Percentiles rank a stretch among this genome's conserved stretches.
Evolutionary conservation across 2,329 filamentous ascomycete genomes (phyloP).

Genomic region (Leptosphaerulina australis): DNA sequence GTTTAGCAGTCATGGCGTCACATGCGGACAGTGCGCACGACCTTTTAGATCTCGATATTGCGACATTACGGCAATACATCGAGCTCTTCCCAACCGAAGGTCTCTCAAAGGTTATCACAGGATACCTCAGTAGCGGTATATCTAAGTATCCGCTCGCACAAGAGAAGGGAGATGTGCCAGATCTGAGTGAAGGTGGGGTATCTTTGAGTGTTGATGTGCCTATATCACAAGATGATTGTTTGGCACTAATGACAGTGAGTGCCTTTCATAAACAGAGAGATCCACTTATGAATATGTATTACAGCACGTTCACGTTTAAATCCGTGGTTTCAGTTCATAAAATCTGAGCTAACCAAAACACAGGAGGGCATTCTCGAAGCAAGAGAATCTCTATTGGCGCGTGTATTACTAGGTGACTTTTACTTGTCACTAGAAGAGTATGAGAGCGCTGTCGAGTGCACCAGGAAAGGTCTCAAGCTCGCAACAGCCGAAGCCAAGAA

Average conservation of each 20-base stretch:
- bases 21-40: constrained; percentile 47
- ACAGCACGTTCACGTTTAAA: too few relatives aligned
- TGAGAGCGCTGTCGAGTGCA: constrained; percentile 77
- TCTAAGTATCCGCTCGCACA: constrained; percentile 74
- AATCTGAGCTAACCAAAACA: constrained; percentile 9
- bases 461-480: constrained; percentile 73
- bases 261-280: too few relatives aligned
- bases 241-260: constrained; percentile 72
- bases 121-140: constrained; percentile 79
- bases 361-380: constrained; percentile 56
- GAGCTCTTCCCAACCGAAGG: constrained; percentile 83
- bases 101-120: constrained; percentile 79
- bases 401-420: constrained; percentile 81
- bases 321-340: too few relatives aligned
- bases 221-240: constrained; percentile 76
- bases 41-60: constrained; percentile 72
- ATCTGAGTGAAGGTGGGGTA: constrained; percentile 54
- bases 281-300: too few relatives aligned
- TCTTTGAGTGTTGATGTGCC: constrained; percentile 55
- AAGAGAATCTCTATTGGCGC: constrained; percentile 75
- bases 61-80: constrained; percentile 79
- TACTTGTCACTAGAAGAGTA: constrained; percentile 86
- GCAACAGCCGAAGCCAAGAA: constrained; percentile 65
- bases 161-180: constrained; percentile 43
- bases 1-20: constrained; percentile 38